Evolutionary conservation across 306 rosid genomes (phyloP), one percentile per base, ranked within the genome.

Genomic region (Elaeagnus macrophylla): DNA sequence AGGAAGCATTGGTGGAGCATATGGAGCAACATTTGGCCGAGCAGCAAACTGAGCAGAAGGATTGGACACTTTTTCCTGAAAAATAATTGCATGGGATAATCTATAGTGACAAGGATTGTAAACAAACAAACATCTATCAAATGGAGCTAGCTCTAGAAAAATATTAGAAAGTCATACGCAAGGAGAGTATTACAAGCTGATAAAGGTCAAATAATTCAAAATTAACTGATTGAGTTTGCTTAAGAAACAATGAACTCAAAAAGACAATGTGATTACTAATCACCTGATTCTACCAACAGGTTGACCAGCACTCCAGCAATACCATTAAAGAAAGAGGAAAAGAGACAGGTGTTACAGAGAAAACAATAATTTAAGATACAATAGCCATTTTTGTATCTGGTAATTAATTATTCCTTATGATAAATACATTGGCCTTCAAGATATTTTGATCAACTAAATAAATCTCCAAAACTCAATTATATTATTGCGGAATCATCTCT

Each of bases 21-120:
- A 86, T 3, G 93, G 83, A 58, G 91, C 73, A 41, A 75, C 87
- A 75, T 48, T 84, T 42, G 93, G 73, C 53, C 95, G 81, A 48
- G 85, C 67, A 51, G 87, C 72, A 69, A 76, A 78, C 57, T 76
- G 86, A 67, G 96, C 79, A 48, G 86, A 77, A 70, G 86, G 67
- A 72, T 86, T 96, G 46, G 73, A 67, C 37, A 80, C 93, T 80
- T 86, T 82, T 82, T 91, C 99, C 99, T 91, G 67, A 14, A 20
- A 20, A 20, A 20, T 20, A 20, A 20, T 20, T 20, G 32, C 32
- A 20, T 20, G 32, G n/a, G n/a, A n/a, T 20, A 20, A 1, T 20
- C 0, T 20, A 20, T 20, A 20, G 32, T 4, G 40, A 61, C 64
- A 64, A 1, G 44, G 61, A 62, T 56, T 40, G 17, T 54, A 49